A percentile compares a stretch with the other conserved stretches of the same genome.
These are phyloP conservation scores for Persicaria tinctoria DNA, from an alignment of 148 eudicot species.

Conservation along the genomic window DNA sequence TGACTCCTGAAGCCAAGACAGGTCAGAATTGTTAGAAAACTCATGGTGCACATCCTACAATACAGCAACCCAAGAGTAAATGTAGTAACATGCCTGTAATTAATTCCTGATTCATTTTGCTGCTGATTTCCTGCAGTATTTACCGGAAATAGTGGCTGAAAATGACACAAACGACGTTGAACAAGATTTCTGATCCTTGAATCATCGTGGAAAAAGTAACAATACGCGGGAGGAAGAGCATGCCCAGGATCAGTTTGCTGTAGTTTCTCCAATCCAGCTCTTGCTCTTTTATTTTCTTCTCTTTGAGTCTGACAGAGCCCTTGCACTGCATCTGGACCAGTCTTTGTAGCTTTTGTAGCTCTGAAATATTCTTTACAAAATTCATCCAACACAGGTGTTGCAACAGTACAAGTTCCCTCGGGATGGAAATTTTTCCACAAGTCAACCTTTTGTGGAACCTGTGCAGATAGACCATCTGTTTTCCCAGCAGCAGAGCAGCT, in stretches of 20 bases:
- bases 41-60: neutral
- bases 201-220: constrained; percentile 71
- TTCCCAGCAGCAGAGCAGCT: constrained; percentile 18
- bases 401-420: constrained; percentile 32
- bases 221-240: constrained; percentile 54
- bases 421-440: constrained; percentile 57
- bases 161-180: constrained; percentile 61
- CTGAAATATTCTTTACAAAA: constrained; percentile 58
- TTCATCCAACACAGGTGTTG: constrained; percentile 82
- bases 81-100: constrained; percentile 61
- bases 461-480: constrained; percentile 21
- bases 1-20: constrained; percentile 52
- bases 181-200: constrained; percentile 59
- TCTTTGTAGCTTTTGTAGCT: constrained; percentile 31
- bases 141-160: constrained; percentile 48
- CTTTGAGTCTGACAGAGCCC: constrained; percentile 19
- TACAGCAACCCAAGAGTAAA: neutral
- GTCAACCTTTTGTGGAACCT: constrained; percentile 33
- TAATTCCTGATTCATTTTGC: constrained; percentile 43
- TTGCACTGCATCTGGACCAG: constrained; percentile 15
- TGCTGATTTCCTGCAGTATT: constrained; percentile 28
- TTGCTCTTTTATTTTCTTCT: constrained; percentile 13
- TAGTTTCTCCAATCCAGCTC: constrained; percentile 16
- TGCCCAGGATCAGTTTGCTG: constrained; percentile 22
- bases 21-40: neutral